phyloP scores from a whole-genome alignment of 257 asterid species.

The Nicotiana benthamiana region DNA sequence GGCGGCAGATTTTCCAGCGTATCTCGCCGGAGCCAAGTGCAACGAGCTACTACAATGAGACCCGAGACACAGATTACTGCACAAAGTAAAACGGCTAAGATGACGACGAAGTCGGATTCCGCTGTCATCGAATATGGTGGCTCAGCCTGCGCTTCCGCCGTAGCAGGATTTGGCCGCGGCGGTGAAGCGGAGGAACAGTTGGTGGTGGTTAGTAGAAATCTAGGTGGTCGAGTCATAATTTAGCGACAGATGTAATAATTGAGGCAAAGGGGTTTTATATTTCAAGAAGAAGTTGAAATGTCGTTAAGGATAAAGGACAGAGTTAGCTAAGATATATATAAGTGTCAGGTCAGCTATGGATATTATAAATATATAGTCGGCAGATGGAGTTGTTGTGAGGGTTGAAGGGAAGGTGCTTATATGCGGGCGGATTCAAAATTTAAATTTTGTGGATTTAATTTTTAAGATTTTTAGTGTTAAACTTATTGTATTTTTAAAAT shows the following conservation, averaged over 20 bases:
- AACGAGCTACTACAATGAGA: slow-evolving; percentile 20
- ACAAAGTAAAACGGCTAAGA: slow-evolving; percentile 22
- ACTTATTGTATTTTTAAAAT: too few species aligned
- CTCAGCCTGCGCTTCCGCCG: neutral
- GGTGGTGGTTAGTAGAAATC: slow-evolving; percentile 5
- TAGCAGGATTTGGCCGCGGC: neutral
- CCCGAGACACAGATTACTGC: slow-evolving; percentile 22
- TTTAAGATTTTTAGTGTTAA: too few species aligned
- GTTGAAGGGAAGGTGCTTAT: neutral
- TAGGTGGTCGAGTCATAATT: slow-evolving; percentile 8
- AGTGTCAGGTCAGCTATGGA: neutral
- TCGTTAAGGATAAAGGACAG: neutral
- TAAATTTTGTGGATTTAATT: too few species aligned
- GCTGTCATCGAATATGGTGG: slow-evolving; percentile 5
- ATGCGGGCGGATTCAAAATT: too few species aligned
- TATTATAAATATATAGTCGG: neutral
- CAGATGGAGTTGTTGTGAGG: neutral
- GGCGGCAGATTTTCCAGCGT: neutral
- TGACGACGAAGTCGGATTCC: slow-evolving; percentile 23
- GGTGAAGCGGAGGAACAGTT: neutral
- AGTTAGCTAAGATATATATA: neutral
- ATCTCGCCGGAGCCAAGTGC: slow-evolving; percentile 23
- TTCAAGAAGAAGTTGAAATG: neutral
- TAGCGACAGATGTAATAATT: neutral
- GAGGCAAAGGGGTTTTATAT: neutral